Base-by-base conservation (phyloP, 2,329 filamentous ascomycete genomes). In the Xenoacremonium recifei region DNA sequence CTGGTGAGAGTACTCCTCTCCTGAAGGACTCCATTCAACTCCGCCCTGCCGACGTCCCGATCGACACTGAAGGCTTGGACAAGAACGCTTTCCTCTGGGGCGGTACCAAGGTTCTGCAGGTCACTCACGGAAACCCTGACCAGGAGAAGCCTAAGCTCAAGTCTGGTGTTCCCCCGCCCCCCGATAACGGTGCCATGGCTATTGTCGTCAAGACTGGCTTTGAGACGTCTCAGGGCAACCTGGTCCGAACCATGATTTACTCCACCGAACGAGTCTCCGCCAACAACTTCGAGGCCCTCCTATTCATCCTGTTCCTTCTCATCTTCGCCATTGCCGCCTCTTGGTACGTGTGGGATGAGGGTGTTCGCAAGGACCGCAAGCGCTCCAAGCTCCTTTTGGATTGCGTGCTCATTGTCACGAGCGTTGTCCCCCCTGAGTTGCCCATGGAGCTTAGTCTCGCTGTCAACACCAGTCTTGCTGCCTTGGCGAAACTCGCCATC, bases 231-330 rank as follows among this genome's bases (percentile, higher is more conserved):
- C 95, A 99, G 69, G 93, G 93, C 50, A 96, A 90, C 67, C 80
- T 99, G 46, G 93, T 99, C 47, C 87, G 93, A 49, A 99, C 93
- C 54, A 99, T 99, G 93, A 99, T 99, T 60, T 99, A 96, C 73
- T 96, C 95, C 2, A 99, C 93, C 2, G 93, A 99, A 68, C 89
- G 92, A 53, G 92, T 99, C 18, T 97, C 92, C n/a, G 93, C 93
- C 56, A 96, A 96, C 71, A 97, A 99, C 61, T 84, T 85, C 33
- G 93, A 99, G 69, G 93, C 93, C 2, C 72, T 99, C n/a, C 77
- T 95, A 47, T 99, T 99, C 73, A 99, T 99, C 53, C 77, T 99
- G 45, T 99, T 99, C 77, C 79, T 99, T 20, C 80, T 96, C 40
- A 80, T 97, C 57, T 99, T 99, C 70, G 95, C 95, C 57, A 81